A percentile compares a stretch with the other conserved stretches of the same genome.
Evolutionary conservation across 192 early-diverging fungal species (phyloP).

Genomic region (Backusella australiensis): DNA sequence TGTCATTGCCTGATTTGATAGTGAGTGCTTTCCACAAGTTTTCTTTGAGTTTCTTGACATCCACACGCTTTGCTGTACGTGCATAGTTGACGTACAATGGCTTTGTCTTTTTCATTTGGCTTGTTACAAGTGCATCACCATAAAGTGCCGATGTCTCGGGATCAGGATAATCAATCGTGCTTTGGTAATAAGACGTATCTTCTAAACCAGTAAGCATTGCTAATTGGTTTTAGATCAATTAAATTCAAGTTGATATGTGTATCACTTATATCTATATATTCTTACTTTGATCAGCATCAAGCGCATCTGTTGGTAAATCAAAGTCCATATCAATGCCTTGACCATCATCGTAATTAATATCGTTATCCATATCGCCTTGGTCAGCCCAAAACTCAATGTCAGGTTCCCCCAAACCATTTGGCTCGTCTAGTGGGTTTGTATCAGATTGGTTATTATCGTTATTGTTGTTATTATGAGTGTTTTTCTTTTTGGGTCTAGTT

Average conservation of each 20-base stretch:
- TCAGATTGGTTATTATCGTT: neutral
- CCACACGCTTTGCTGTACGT: conserved; percentile 87
- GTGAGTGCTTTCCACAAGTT: conserved; percentile 89
- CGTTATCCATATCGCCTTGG: conserved; percentile 12
- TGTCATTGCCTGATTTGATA: neutral
- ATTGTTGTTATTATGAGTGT: neutral
- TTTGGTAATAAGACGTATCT: conserved; percentile 40
- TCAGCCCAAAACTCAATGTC: conserved; percentile 47
- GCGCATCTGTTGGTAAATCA: conserved; percentile 20
- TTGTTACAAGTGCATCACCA: conserved; percentile 32
- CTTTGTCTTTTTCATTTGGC: conserved; percentile 58
- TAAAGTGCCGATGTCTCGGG: conserved; percentile 34
- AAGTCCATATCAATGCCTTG: conserved; percentile 30
- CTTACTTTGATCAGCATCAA: conserved; percentile 30
- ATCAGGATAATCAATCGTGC: conserved; percentile 34
- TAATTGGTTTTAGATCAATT: neutral
- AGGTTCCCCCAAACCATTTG: conserved; percentile 25
- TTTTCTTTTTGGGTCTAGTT: conserved; percentile 8
- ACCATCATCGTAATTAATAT: neutral
- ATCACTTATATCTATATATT: neutral
- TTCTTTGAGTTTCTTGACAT: conserved; percentile 95
- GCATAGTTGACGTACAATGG: conserved; percentile 78
- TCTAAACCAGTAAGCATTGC: conserved; percentile 24
- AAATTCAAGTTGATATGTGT: neutral
- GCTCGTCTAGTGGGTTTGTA: neutral